Conservation (phyloP, 148 eudicot genomes). For the Dysphania ambrosioides region DNA sequence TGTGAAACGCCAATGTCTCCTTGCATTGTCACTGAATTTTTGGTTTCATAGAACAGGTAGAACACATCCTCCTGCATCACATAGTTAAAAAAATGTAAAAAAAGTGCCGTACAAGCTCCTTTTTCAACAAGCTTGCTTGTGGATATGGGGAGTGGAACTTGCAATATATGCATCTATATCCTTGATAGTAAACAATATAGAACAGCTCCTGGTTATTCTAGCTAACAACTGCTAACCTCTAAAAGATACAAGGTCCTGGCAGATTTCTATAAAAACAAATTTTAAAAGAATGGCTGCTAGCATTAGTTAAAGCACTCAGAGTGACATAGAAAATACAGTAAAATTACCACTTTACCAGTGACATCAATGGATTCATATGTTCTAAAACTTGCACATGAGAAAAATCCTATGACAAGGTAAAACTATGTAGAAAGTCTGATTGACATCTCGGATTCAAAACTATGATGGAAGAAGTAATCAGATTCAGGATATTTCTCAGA, state of each 20-base stretch:
- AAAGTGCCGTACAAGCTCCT: neutral
- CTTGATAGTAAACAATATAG: neutral
- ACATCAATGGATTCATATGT: neutral
- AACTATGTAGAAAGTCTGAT: neutral
- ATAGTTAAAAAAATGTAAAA: neutral
- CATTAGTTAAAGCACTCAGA: neutral
- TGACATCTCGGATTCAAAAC: neutral
- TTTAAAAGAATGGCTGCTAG: neutral
- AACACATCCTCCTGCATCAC: slow-evolving; percentile 60
- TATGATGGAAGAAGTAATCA: neutral
- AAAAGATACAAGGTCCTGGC: neutral
- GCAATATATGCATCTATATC: neutral
- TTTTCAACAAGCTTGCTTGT: neutral
- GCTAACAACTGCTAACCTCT: neutral
- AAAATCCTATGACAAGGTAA: neutral
- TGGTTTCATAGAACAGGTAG: slow-evolving; percentile 79
- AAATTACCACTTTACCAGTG: neutral
- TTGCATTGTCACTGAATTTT: slow-evolving; percentile 82
- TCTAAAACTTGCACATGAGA: neutral
- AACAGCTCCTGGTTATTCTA: neutral
- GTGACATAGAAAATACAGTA: neutral
- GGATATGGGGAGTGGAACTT: neutral
- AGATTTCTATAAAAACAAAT: neutral
- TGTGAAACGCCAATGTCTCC: slow-evolving; percentile 95
- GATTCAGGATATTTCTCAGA: neutral